These are phyloP conservation scores for Thraustochytrium striatum DNA, from an alignment of 352 stramenopile species.

Conservation along the genomic window DNA sequence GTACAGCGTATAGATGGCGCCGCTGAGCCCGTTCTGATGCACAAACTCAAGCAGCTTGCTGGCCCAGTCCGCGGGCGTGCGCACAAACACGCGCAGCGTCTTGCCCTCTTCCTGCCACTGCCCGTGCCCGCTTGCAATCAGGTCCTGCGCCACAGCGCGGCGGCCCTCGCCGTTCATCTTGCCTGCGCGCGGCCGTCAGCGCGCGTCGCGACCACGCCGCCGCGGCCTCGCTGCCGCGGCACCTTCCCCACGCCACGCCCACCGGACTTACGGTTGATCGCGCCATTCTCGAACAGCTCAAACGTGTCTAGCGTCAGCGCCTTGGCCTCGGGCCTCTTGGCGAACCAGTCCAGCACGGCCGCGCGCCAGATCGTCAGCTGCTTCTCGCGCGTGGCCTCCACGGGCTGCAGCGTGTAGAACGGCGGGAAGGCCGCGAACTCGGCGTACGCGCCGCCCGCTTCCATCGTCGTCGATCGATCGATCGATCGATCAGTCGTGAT, in stretches of 20 bases:
- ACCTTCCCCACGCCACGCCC: too few relatives aligned
- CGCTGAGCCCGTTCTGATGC: conserved; percentile 16
- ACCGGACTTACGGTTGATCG: background rate
- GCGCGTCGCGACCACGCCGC: too few relatives aligned
- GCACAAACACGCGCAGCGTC: conserved; percentile 15
- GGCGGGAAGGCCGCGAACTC: conserved; percentile 16
- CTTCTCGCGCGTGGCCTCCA: conserved; percentile 6
- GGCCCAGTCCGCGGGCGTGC: conserved; percentile 32
- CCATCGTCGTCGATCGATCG: background rate
- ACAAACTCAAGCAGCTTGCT: conserved; percentile 17
- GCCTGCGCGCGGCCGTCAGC: background rate
- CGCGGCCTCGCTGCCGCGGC: too few relatives aligned
- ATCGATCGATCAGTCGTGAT: too few relatives aligned
- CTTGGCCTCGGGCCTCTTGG: background rate
- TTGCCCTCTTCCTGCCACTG: conserved; percentile 38
- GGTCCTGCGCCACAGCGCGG: conserved; percentile 15
- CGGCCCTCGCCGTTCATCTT: background rate
- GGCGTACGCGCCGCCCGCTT: background rate
- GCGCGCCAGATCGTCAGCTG: conserved; percentile 14
- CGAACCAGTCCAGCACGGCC: conserved; percentile 32
- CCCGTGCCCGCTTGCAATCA: conserved; percentile 35
- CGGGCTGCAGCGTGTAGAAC: conserved; percentile 49
- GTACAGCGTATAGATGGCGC: conserved; percentile 47
- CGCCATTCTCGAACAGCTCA: conserved; percentile 11
- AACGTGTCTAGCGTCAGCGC: conserved; percentile 20